Percentiles rank a stretch among this genome's conserved stretches.
Conservation (phyloP, 2,329 filamentous ascomycete genomes). For the Pseudomassariella vexata region DNA sequence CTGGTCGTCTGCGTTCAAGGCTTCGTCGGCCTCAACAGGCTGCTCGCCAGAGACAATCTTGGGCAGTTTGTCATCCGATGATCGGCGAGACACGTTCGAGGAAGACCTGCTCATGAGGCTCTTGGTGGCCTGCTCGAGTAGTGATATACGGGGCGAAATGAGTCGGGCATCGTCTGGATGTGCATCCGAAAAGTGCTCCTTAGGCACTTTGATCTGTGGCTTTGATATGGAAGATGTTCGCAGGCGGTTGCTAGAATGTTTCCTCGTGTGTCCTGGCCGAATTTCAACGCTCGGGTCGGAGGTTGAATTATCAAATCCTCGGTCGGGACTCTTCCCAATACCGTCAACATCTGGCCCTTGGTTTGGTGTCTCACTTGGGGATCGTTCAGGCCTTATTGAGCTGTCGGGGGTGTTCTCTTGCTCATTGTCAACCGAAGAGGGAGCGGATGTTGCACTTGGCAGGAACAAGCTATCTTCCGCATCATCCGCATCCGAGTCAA, state of each 20-base stretch:
- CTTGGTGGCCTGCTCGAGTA: slow-evolving; percentile 17
- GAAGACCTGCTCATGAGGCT: slow-evolving; percentile 14
- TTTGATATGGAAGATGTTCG: slow-evolving; percentile 1
- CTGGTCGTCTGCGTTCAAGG: slow-evolving; percentile 9
- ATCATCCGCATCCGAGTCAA: slow-evolving; percentile 8
- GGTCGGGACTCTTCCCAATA: too few species aligned
- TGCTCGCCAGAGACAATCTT: too few species aligned
- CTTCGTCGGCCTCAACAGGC: too few species aligned
- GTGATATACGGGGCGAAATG: too few species aligned
- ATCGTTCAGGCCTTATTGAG: too few species aligned
- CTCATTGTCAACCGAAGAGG: too few species aligned
- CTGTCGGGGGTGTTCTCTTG: too few species aligned
- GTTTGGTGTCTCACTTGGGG: slow-evolving; percentile 1
- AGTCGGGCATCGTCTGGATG: slow-evolving; percentile 2
- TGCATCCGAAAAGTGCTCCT: slow-evolving; percentile 1
- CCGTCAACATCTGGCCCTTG: too few species aligned
- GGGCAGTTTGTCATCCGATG: slow-evolving; percentile 13
- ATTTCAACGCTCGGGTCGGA: too few species aligned
- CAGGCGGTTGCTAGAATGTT: neutral
- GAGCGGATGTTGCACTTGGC: too few species aligned
- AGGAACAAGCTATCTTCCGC: too few species aligned
- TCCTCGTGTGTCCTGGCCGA: slow-evolving; percentile 10
- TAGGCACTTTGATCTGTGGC: slow-evolving; percentile 2
- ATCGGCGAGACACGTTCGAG: slow-evolving; percentile 14
- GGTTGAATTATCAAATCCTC: too few species aligned